A percentile compares a stretch with the other conserved stretches of the same genome.
phyloP scores from a whole-genome alignment of 73 alveolate species.

The Paramecium caudatum region DNA sequence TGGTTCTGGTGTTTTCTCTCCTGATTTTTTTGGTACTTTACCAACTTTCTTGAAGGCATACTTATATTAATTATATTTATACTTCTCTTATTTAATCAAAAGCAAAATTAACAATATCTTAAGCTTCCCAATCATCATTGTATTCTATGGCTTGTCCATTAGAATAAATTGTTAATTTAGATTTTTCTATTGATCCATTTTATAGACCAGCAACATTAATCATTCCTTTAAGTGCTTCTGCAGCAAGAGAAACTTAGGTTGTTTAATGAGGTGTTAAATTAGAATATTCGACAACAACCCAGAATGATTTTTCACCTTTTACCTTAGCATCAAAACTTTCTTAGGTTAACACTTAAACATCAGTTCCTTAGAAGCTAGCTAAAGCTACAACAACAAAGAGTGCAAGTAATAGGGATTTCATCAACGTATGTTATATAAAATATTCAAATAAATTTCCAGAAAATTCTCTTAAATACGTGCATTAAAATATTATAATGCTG shows the following conservation, averaged over 20 bases:
- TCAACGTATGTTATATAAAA: slow-evolving; percentile 15
- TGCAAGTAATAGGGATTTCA: slow-evolving; percentile 18
- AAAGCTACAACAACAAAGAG: not conserved
- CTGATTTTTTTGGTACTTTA: slow-evolving; percentile 43
- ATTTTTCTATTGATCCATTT: not conserved
- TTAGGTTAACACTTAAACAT: slow-evolving; percentile 34
- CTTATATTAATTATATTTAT: not conserved
- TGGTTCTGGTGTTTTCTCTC: slow-evolving; percentile 66
- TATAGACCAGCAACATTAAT: slow-evolving; percentile 4
- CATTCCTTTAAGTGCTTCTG: slow-evolving; percentile 64
- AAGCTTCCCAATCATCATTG: slow-evolving; percentile 60
- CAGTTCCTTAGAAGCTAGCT: slow-evolving; percentile 48
- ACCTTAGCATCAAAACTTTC: not conserved
- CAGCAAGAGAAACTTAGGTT: not conserved
- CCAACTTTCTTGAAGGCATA: slow-evolving; percentile 66
- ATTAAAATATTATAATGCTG: too few relatives aligned
- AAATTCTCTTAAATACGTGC: too few relatives aligned
- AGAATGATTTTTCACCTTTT: slow-evolving; percentile 5
- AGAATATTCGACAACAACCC: slow-evolving; percentile 38
- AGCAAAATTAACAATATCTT: slow-evolving; percentile 59
- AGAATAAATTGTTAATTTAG: not conserved
- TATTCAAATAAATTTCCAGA: too few relatives aligned
- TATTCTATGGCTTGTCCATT: slow-evolving; percentile 51
- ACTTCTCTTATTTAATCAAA: slow-evolving; percentile 63
- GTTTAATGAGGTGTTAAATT: not conserved